Percentiles rank a stretch among this genome's conserved stretches.
Evolutionary conservation across 306 rosid species (phyloP).

Genomic region (Begonia masoniana): DNA sequence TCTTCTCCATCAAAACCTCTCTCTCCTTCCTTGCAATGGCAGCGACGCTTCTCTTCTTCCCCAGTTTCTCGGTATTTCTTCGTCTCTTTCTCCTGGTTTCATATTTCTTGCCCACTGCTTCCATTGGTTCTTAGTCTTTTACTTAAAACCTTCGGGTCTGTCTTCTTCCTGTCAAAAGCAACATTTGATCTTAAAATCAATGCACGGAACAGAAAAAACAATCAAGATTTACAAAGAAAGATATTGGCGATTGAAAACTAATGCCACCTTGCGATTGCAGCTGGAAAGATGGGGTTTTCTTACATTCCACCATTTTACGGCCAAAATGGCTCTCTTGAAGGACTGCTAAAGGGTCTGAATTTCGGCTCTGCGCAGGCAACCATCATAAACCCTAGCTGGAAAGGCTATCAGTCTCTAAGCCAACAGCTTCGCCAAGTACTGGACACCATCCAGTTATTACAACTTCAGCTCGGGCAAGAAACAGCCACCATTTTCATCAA

Average conservation of each 20-base stretch:
- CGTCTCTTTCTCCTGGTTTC: conserved; percentile 1
- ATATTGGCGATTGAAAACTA: neutral
- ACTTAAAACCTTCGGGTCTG: neutral
- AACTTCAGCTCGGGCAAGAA: conserved; percentile 33
- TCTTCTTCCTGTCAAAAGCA: no score
- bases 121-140: neutral
- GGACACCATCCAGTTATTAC: conserved; percentile 55
- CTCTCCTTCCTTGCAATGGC: conserved; percentile 51
- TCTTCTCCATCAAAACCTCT: conserved; percentile 49
- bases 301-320: conserved; percentile 36
- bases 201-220: neutral
- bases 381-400: conserved; percentile 46
- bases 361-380: conserved; percentile 80
- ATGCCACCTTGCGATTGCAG: conserved; percentile 13
- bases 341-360: conserved; percentile 46
- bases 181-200: no score
- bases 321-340: conserved; percentile 56
- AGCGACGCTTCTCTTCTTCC: conserved; percentile 56
- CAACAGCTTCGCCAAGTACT: conserved; percentile 74
- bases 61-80: conserved; percentile 53
- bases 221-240: neutral
- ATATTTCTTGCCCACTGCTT: neutral
- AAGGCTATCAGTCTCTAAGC: conserved; percentile 66
- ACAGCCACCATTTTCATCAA: conserved; percentile 31
- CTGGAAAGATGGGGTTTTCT: conserved; percentile 54